Percentiles rank a stretch among this genome's conserved stretches.
phyloP scores from a whole-genome alignment of 2,329 filamentous ascomycete species.

The Fusarium chuoi region DNA sequence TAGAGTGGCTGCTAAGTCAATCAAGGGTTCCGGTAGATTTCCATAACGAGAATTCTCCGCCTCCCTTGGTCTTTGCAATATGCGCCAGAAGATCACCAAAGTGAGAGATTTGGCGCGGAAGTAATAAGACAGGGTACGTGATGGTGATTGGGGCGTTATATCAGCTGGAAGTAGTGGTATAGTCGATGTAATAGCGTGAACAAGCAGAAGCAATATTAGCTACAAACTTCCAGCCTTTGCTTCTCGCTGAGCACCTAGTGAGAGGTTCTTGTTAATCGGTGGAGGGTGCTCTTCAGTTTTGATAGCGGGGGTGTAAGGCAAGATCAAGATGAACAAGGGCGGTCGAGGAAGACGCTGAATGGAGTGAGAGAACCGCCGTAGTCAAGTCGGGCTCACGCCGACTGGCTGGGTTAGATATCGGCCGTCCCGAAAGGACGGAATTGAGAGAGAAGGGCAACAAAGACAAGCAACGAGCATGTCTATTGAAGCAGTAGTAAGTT shows the following conservation, averaged over 20 bases:
- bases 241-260: slow-evolving; percentile 23
- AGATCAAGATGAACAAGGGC: slow-evolving; percentile 34
- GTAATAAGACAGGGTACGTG: slow-evolving; percentile 44
- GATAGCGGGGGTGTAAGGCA: slow-evolving; percentile 34
- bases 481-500: slow-evolving; percentile 23
- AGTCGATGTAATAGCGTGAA: slow-evolving; percentile 12
- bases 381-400: slow-evolving; percentile 40
- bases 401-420: slow-evolving; percentile 39
- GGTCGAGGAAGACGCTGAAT: slow-evolving; percentile 30
- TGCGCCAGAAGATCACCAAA: slow-evolving; percentile 37
- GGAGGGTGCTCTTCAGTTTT: slow-evolving; percentile 11
- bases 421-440: slow-evolving; percentile 40
- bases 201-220: slow-evolving; percentile 26
- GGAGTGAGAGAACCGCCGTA: slow-evolving; percentile 28
- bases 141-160: slow-evolving; percentile 34
- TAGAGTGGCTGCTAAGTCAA: slow-evolving; percentile 51
- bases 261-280: slow-evolving; percentile 33
- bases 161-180: slow-evolving; percentile 27
- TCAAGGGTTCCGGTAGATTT: slow-evolving; percentile 49
- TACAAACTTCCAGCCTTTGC: slow-evolving; percentile 30
- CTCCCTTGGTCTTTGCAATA: slow-evolving; percentile 41
- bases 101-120: slow-evolving; percentile 34
- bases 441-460: slow-evolving; percentile 39
- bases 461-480: slow-evolving; percentile 25
- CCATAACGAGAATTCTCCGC: slow-evolving; percentile 53